Percentiles rank a stretch among this genome's conserved stretches.
Conservation (phyloP, 2,329 filamentous ascomycete genomes). For the Calonectria leucothoes region DNA sequence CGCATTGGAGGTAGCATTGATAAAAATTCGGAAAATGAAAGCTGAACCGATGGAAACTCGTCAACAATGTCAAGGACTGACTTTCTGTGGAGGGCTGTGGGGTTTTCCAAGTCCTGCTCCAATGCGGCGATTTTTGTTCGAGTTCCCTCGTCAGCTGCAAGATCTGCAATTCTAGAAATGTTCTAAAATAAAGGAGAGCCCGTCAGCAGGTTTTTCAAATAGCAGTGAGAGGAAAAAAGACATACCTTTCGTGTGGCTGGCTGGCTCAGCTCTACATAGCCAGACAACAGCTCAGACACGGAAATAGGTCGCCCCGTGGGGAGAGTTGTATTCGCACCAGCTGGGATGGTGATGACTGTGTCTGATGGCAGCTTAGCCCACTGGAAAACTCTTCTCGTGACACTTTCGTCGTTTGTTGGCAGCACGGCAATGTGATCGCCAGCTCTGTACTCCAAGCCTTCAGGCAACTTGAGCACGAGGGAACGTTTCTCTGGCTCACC, state of each 20-base stretch:
- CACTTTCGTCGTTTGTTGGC: slow-evolving; percentile 71
- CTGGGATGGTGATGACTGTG: slow-evolving; percentile 61
- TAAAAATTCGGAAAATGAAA: slow-evolving; percentile 71
- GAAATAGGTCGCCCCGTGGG: slow-evolving; percentile 66
- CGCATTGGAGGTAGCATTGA: slow-evolving; percentile 73
- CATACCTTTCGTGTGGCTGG: slow-evolving; percentile 71
- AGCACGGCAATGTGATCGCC: slow-evolving; percentile 79
- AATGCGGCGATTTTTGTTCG: slow-evolving; percentile 51
- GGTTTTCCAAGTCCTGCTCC: slow-evolving; percentile 51
- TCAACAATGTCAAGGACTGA: slow-evolving; percentile 73
- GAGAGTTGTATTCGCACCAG: slow-evolving; percentile 57
- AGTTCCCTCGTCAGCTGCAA: slow-evolving; percentile 46
- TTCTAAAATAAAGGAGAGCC: slow-evolving; percentile 46
- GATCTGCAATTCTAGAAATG: slow-evolving; percentile 33
- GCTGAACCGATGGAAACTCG: slow-evolving; percentile 61
- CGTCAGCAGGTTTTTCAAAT: neutral
- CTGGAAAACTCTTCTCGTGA: slow-evolving; percentile 69
- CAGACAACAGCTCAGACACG: slow-evolving; percentile 69
- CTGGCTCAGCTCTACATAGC: slow-evolving; percentile 76
- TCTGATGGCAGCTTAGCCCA: slow-evolving; percentile 75
- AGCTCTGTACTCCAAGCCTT: slow-evolving; percentile 69
- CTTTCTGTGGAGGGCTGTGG: slow-evolving; percentile 60
- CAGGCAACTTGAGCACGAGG: slow-evolving; percentile 72
- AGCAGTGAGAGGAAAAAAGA: slow-evolving; percentile 32
- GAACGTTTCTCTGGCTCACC: slow-evolving; percentile 65